Evolutionary conservation across 305 asterid species (phyloP), one percentile per base, ranked within the genome.

Genomic region (Solanum hybrid): DNA sequence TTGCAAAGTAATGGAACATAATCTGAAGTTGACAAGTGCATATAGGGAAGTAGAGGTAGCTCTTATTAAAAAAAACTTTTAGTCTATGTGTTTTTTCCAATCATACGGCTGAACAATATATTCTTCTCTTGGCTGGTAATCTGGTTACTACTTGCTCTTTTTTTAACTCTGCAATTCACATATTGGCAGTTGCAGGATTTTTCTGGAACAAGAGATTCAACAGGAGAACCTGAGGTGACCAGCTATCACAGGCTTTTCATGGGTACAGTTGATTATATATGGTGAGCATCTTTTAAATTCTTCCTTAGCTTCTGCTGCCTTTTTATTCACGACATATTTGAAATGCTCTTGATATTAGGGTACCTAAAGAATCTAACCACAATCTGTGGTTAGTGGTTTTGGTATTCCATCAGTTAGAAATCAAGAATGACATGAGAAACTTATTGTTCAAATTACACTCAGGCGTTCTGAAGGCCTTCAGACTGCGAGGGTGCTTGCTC

Each of bases 251-350:
- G 95, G 82, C 93, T 92, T 91, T 97, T 97, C 93, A 92, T 91
- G 68, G 99, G 99, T 91, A 96, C 99, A 17, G 99, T 96, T 61
- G 99, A 97, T 92, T 97, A 97, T 91, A 97, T 97, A 92, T 97
- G 99, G 99, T 97, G 91, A 92, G 97, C 36, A 29, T 89, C 89
- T 86, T 91, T 89, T 61, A 79, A 22, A 31, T 37, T 78, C 57
- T 77, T n/a, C 45, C 72, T 13, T 45, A 51, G 76, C 75, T 84
- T 84, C 39, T 82, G 12, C 76, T 84, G 4, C 88, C 38, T 45
- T 68, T 75, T 34, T 72, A 3, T 45, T 38, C 61, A 31, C 5
- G 20, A 3, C 75, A 45, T 29, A 20, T 51, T 41, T 84, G 7
- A 84, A 29, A 51, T 51, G 76, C 88, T 84, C 75, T 57, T 51